phyloP scores from a whole-genome alignment of 2,329 filamentous ascomycete genomes.

The Escovopsis sp. region DNA sequence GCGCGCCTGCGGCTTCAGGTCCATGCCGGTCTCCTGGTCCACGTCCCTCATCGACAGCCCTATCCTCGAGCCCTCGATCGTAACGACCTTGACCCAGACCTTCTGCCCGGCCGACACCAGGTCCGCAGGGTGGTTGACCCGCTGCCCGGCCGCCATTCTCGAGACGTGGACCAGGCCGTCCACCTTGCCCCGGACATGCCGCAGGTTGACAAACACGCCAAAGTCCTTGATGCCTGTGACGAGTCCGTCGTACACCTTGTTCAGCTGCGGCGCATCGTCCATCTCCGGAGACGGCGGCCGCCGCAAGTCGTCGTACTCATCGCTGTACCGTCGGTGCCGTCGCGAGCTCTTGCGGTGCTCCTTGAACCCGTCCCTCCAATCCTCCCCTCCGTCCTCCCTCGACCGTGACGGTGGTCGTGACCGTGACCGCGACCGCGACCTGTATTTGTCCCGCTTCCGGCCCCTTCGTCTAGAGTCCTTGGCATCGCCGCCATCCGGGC shows the following conservation, averaged over 20 bases:
- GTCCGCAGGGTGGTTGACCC: slow-evolving; percentile 86
- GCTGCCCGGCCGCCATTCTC: slow-evolving; percentile 66
- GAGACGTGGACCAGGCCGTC: slow-evolving; percentile 92
- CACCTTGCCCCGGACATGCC: slow-evolving; percentile 72
- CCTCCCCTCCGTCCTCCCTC: slow-evolving; percentile 27
- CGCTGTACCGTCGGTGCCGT: slow-evolving; percentile 25
- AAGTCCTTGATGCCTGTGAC: slow-evolving; percentile 93
- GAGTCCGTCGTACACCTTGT: slow-evolving; percentile 80
- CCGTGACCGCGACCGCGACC: slow-evolving; percentile 21
- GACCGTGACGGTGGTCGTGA: slow-evolving; percentile 24
- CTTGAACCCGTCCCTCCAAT: slow-evolving; percentile 25
- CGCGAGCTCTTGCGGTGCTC: slow-evolving; percentile 18
- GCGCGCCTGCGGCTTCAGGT: slow-evolving; percentile 62
- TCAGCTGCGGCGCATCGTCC: slow-evolving; percentile 66
- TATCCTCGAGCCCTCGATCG: slow-evolving; percentile 66
- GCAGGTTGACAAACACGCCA: slow-evolving; percentile 86
- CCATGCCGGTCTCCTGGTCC: slow-evolving; percentile 74
- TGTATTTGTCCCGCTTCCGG: slow-evolving; percentile 18
- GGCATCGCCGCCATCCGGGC: slow-evolving; percentile 33
- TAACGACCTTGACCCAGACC: slow-evolving; percentile 87
- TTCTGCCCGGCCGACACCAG: slow-evolving; percentile 64
- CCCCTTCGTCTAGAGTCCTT: slow-evolving; percentile 26
- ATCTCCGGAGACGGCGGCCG: slow-evolving; percentile 56
- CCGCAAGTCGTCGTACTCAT: slow-evolving; percentile 41
- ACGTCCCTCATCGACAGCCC: slow-evolving; percentile 96